A percentile compares a stretch with the other conserved stretches of the same genome.
Evolutionary conservation across 2,329 filamentous ascomycete species (phyloP).

Genomic region (Trichoderma arundinaceum): DNA sequence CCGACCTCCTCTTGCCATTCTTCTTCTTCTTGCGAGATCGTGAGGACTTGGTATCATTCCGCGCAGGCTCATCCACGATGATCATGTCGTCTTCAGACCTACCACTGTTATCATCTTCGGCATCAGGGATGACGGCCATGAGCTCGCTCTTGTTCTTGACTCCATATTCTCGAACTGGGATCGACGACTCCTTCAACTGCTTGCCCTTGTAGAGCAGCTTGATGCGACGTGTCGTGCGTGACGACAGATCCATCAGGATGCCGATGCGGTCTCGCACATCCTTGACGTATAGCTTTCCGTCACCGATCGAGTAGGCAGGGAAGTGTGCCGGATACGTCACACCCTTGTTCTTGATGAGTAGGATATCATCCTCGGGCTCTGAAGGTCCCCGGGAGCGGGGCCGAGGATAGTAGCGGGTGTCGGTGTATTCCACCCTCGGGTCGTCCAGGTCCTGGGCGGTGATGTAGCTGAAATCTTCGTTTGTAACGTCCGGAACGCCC

Average conservation of each 20-base stretch:
- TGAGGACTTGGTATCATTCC: slow-evolving; percentile 43
- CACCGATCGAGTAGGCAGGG: slow-evolving; percentile 75
- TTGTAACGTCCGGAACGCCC: slow-evolving; percentile 67
- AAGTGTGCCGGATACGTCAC: slow-evolving; percentile 73
- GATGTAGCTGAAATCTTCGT: slow-evolving; percentile 82
- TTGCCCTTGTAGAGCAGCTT: slow-evolving; percentile 77
- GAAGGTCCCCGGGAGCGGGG: slow-evolving; percentile 44
- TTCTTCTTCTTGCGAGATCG: slow-evolving; percentile 46
- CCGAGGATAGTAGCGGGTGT: slow-evolving; percentile 50
- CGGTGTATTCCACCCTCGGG: slow-evolving; percentile 45
- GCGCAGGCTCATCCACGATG: slow-evolving; percentile 52
- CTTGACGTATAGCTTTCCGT: slow-evolving; percentile 70
- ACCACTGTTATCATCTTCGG: slow-evolving; percentile 42
- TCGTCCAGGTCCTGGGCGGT: slow-evolving; percentile 73
- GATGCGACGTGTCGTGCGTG: slow-evolving; percentile 57
- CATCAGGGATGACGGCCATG: slow-evolving; percentile 54
- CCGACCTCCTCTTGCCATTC: slow-evolving; percentile 53
- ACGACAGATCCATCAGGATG: slow-evolving; percentile 67
- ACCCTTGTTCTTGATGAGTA: slow-evolving; percentile 72
- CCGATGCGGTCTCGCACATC: slow-evolving; percentile 72
- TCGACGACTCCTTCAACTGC: slow-evolving; percentile 68
- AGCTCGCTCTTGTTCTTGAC: slow-evolving; percentile 67
- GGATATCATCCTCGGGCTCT: slow-evolving; percentile 67
- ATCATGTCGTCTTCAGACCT: slow-evolving; percentile 53
- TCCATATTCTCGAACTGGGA: slow-evolving; percentile 64